phyloP scores from a whole-genome alignment of 2,329 filamentous ascomycete genomes.

The Neonectria sp. region DNA sequence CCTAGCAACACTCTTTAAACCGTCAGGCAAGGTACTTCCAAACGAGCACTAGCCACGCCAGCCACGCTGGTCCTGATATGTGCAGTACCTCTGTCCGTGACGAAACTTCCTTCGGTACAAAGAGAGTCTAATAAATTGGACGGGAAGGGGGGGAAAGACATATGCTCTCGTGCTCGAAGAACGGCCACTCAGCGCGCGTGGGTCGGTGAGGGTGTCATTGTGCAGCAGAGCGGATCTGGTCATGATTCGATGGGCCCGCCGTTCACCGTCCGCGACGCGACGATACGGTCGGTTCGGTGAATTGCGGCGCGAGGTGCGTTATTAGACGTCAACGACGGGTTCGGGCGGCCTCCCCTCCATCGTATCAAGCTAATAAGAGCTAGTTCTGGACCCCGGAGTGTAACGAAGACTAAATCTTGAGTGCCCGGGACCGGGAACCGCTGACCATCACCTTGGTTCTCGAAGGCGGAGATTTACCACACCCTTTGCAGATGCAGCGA shows the following conservation, averaged over 20 bases:
- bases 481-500: constrained; percentile 12
- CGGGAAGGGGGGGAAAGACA: constrained; percentile 16
- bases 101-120: constrained; percentile 2
- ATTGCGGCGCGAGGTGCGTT: neutral
- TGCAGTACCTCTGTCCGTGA: constrained; percentile 29
- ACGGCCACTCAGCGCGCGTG: constrained; percentile 20
- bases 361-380: neutral
- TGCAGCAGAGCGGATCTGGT: constrained; percentile 12
- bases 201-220: constrained; percentile 27
- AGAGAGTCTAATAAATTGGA: constrained; percentile 6
- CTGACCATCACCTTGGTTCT: constrained; percentile 15
- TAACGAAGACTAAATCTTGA: neutral
- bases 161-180: constrained; percentile 1
- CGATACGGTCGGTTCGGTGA: neutral
- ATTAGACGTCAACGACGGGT: neutral
- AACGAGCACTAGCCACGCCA: too few relatives aligned
- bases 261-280: neutral
- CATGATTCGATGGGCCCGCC: neutral
- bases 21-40: too few relatives aligned
- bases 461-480: constrained; percentile 22
- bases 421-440: constrained; percentile 16
- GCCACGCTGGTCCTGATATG: constrained; percentile 1
- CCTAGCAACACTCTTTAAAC: too few relatives aligned
- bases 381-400: constrained; percentile 5
- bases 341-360: neutral